A percentile compares a stretch with the other conserved stretches of the same genome.
These are phyloP conservation scores for Lactifluus subvellereus DNA, from an alignment of 768 basidiomycete genomes.

Conservation along the genomic window DNA sequence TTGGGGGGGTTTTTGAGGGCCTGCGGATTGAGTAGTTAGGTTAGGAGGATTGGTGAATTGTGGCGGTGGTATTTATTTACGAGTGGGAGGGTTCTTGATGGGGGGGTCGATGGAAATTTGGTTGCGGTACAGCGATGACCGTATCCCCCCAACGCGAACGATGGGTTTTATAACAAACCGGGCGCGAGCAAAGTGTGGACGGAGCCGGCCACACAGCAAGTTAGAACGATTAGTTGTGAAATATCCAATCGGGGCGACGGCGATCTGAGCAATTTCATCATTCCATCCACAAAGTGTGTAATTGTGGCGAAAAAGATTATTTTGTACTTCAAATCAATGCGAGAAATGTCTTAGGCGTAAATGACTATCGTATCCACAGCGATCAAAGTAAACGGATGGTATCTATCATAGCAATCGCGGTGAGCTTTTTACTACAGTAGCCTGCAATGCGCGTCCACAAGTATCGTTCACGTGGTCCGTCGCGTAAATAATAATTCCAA, in stretches of 20 bases:
- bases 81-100: not conserved
- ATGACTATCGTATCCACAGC: too few relatives aligned
- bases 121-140: not conserved
- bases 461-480: too few relatives aligned
- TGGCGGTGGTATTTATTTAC: not conserved
- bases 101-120: not conserved
- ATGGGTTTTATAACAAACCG: conserved; percentile 4
- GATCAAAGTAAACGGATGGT: too few relatives aligned
- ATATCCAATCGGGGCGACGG: not conserved
- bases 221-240: too few relatives aligned
- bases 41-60: not conserved
- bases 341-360: too few relatives aligned
- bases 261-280: not conserved
- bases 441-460: too few relatives aligned
- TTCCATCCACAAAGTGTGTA: not conserved
- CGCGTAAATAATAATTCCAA: not conserved
- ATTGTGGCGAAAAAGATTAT: too few relatives aligned
- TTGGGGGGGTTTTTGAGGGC: not conserved
- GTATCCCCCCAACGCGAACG: too few relatives aligned
- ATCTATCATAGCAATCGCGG: too few relatives aligned
- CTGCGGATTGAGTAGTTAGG: not conserved
- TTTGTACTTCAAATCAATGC: not conserved
- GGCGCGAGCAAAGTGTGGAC: too few relatives aligned
- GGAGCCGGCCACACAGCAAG: too few relatives aligned
- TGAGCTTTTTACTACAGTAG: too few relatives aligned